A percentile compares a stretch with the other conserved stretches of the same genome.
These are phyloP conservation scores for Wickerhamiella slavikovae DNA, from an alignment of 805 yeast species.

Conservation along the genomic window DNA sequence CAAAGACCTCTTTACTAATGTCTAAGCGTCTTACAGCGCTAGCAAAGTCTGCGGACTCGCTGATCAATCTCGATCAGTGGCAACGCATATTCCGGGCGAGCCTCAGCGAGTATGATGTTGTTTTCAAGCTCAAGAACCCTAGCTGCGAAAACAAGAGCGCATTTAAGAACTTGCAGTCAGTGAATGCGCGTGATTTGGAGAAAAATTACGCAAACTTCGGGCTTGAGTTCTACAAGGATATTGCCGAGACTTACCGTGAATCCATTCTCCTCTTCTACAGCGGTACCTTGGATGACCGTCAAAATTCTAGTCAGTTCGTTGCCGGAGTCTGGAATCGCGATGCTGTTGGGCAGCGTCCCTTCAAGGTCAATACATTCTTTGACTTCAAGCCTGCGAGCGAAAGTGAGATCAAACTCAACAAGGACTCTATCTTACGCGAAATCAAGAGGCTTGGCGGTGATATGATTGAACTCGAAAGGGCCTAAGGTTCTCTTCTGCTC, in stretches of 20 bases:
- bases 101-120: slow-evolving; percentile 64
- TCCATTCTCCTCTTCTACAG: slow-evolving; percentile 46
- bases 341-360: slow-evolving; percentile 36
- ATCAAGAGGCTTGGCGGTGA: slow-evolving; percentile 27
- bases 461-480: slow-evolving; percentile 12
- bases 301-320: slow-evolving; percentile 27
- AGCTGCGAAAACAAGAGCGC: slow-evolving; percentile 22
- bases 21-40: slow-evolving; percentile 78
- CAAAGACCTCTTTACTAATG: slow-evolving; percentile 37
- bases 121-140: slow-evolving; percentile 33
- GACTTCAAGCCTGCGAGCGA: slow-evolving; percentile 27
- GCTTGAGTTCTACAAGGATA: slow-evolving; percentile 35
- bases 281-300: slow-evolving; percentile 24
- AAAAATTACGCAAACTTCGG: slow-evolving; percentile 39
- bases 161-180: slow-evolving; percentile 22
- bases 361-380: slow-evolving; percentile 61
- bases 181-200: slow-evolving; percentile 18
- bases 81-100: slow-evolving; percentile 61
- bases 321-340: slow-evolving; percentile 69
- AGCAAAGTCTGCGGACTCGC: slow-evolving; percentile 48
- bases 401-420: slow-evolving; percentile 28
- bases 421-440: slow-evolving; percentile 52
- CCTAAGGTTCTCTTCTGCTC: slow-evolving; percentile 4
- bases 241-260: slow-evolving; percentile 43
- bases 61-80: slow-evolving; percentile 21